A percentile compares a stretch with the other conserved stretches of the same genome.
Conservation (phyloP, 805 yeast species). For the Maudiozyma barnettii region DNA sequence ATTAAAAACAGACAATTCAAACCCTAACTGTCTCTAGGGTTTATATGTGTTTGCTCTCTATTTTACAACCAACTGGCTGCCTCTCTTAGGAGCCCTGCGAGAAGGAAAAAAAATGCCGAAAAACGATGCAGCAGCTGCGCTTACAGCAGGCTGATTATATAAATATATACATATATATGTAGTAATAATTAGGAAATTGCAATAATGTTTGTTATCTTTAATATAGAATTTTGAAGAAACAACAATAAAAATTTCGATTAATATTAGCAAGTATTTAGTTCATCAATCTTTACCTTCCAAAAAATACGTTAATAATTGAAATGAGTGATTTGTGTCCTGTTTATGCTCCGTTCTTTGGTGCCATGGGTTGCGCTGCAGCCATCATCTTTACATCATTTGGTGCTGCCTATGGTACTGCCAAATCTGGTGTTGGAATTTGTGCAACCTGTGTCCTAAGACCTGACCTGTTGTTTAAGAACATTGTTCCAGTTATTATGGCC, state of each 20-base stretch:
- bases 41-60: too few relatives aligned
- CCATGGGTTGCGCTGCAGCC: conserved; percentile 99
- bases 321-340: conserved; percentile 34
- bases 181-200: too few relatives aligned
- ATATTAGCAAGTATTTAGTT: too few relatives aligned
- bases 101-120: background rate
- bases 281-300: too few relatives aligned
- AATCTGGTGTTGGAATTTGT: conserved; percentile 98
- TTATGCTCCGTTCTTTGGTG: conserved; percentile 89
- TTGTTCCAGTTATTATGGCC: conserved; percentile 97
- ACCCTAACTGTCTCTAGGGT: too few relatives aligned
- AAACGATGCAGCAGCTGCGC: conserved; percentile 1
- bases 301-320: background rate
- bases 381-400: conserved; percentile 98
- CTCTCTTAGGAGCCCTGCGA: background rate
- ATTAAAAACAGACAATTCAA: too few relatives aligned
- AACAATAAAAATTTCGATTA: too few relatives aligned
- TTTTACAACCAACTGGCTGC: background rate
- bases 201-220: too few relatives aligned
- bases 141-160: background rate
- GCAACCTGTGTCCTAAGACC: conserved; percentile 98
- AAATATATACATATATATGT: background rate
- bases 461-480: conserved; percentile 83
- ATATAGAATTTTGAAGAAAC: too few relatives aligned
- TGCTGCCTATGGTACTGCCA: conserved; percentile 98